These are phyloP conservation scores for Rhodosporidiobolus odoratus DNA, from an alignment of 768 basidiomycete species.

Conservation along the genomic window DNA sequence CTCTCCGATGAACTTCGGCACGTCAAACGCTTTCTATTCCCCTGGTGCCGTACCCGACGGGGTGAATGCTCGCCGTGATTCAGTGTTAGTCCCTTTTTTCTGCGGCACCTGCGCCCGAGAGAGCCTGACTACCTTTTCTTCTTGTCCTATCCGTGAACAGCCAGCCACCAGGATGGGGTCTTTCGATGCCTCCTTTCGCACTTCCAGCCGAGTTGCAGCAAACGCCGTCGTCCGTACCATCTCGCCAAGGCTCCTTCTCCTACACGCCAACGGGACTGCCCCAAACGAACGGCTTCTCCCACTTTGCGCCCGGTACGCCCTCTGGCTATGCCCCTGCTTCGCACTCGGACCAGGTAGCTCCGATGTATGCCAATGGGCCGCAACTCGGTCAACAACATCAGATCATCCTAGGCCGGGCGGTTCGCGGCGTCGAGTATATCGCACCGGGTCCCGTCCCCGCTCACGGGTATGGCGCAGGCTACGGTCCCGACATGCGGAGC, in stretches of 20 bases:
- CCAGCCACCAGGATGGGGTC: conserved; percentile 22
- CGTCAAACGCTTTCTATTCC: conserved; percentile 6
- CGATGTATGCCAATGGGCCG: conserved; percentile 6
- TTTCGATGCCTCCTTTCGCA: conserved; percentile 33
- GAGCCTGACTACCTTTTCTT: not conserved
- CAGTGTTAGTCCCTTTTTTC: conserved; percentile 12
- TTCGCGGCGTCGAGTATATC: conserved; percentile 34
- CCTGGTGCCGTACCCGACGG: not conserved
- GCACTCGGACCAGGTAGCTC: not conserved
- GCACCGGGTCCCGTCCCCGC: conserved; percentile 24
- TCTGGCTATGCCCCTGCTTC: not conserved
- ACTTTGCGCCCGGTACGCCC: conserved; percentile 4
- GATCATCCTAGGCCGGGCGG: conserved; percentile 31
- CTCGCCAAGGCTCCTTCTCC: conserved; percentile 36
- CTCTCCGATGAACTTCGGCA: conserved; percentile 6
- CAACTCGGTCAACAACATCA: conserved; percentile 37
- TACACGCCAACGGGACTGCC: conserved; percentile 26
- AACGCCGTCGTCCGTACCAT: conserved; percentile 13
- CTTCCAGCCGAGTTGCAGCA: conserved; percentile 20
- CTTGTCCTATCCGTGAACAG: not conserved
- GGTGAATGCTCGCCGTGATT: conserved; percentile 12
- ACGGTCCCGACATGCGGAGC: conserved; percentile 39
- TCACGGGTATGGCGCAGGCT: conserved; percentile 14
- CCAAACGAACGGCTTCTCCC: not conserved
- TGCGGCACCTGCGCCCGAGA: not conserved